Base-by-base conservation (phyloP, 2,329 filamentous ascomycete species). In the Exserohilum turcica region DNA sequence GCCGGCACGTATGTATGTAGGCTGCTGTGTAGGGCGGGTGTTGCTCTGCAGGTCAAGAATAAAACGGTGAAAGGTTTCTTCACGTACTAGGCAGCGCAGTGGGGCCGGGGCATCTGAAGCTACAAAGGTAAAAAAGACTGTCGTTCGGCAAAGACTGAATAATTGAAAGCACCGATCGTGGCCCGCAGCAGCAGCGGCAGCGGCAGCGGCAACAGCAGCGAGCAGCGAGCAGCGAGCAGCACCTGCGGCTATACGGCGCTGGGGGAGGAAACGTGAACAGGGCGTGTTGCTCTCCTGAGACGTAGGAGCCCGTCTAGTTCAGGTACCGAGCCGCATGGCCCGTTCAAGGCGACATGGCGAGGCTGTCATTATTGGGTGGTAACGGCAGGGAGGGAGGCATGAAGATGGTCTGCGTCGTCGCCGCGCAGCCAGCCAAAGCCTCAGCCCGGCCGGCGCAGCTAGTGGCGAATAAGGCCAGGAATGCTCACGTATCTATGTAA, bases 281-380 rank as follows among this genome's bases (percentile, higher is more conserved):
- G 38, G 38, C 38, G 28, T 43, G 45, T 38, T 33, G 43, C 48
- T 68, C 65, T 54, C 31, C 47, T 54, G 49, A 65, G 65, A 49
- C 56, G 53, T 64, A 59, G 40, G 46, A 49, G 56, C 49, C 49
- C 55, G 59, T 56, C 59, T 60, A 63, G 62, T 50, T 69, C 63
- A 72, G 67, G 67, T 65, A 69, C 65, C 59, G 62, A 65, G 66
- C 68, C 65, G 64, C 64, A 63, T 53, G 47, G 61, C 59, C 64
- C 64, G 57, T 45, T 63, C 51, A 66, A 57, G 63, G 65, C 64
- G 56, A 65, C 69, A 63, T 60, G 64, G 63, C 57, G 61, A 63
- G 58, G 57, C 59, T 56, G 59, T 65, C 71, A 70, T 72, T 64
- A 70, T 68, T 65, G 68, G 51, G 65, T 47, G 47, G 57, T 62